Evolutionary conservation across 2,329 filamentous ascomycete genomes (phyloP), one percentile per base, ranked within the genome.

Genomic region (Seiridium unicorne): DNA sequence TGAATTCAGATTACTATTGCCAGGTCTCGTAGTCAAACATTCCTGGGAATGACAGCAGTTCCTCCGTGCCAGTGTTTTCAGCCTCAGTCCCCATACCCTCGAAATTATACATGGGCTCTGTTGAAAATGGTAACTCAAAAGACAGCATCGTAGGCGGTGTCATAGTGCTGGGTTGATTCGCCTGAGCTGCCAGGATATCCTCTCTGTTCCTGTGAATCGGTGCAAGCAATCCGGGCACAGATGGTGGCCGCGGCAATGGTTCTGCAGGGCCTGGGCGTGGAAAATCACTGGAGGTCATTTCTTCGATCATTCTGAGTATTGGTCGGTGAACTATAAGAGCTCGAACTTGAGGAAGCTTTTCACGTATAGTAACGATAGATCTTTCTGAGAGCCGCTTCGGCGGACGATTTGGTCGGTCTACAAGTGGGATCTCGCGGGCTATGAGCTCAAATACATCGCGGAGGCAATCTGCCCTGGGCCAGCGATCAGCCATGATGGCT

Each of bases 371-470:
- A 7, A 5, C 26, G n/a, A 18, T 44, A 34, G 48, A 36, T 11
- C 11, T 48, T 13, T 59, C 58, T 10, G 60, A 60, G 32, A 64
- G 60, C 26, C 57, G 26, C 5, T 35, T 48, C 9, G 54, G 46
- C 5, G 61, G 53, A n/a, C 60, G 53, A 10, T 55, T 51, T 4
- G 61, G 59, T 18, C 60, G 48, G 36, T 60, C 55, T 36, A 56
- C 44, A 3, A 65, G 55, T 5, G 64, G 62, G 0, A 72, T 58
- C 46, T 71, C 68, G 5, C 61, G 61, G 2, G 69, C 69, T 3
- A 76, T 64, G 1, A 74, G 61, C 31, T 74, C 72, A 58, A 76
- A 75, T 0, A 70, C 67, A 53, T 76, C 72, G 34, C 73, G 58
- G 5, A 76, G 38, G 13, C 70, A 72, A 42, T 74, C 71, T 1